phyloP scores from a whole-genome alignment of 2,329 filamentous ascomycete genomes.

The Thelonectria rubi region DNA sequence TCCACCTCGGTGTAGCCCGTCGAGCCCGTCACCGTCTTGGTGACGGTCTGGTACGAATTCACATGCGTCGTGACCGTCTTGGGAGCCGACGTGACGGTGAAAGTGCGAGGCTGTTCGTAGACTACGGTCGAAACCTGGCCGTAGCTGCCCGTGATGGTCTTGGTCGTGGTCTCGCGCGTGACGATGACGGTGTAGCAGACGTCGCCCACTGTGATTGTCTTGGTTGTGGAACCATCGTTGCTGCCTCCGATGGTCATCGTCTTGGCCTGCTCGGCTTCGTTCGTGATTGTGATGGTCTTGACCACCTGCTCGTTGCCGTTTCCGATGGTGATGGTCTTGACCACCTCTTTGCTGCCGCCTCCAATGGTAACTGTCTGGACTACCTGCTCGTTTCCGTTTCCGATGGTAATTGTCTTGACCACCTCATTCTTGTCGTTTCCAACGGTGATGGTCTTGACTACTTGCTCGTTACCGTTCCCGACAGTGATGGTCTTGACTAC shows the following conservation, averaged over 20 bases:
- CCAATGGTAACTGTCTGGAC: neutral
- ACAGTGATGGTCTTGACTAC: neutral
- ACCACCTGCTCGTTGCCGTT: conserved; percentile 18
- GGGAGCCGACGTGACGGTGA: conserved; percentile 39
- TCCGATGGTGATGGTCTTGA: conserved; percentile 21
- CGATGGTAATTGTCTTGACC: conserved; percentile 1
- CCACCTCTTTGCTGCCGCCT: neutral
- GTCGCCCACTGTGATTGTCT: conserved; percentile 37
- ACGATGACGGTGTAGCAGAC: conserved; percentile 36
- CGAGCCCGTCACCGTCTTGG: conserved; percentile 31
- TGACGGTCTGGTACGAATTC: conserved; percentile 36
- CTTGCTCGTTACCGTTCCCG: neutral
- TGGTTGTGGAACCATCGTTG: conserved; percentile 31
- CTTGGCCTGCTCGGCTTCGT: neutral
- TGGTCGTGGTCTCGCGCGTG: conserved; percentile 29
- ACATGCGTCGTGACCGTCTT: conserved; percentile 26
- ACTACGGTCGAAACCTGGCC: conserved; percentile 30
- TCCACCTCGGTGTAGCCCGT: conserved; percentile 42
- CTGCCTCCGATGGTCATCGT: conserved; percentile 27
- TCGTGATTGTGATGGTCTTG: too few species aligned
- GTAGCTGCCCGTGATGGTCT: conserved; percentile 36
- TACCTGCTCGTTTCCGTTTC: neutral
- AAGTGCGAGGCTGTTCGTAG: conserved; percentile 26
- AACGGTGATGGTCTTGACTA: neutral
- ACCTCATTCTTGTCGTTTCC: neutral